phyloP scores from a whole-genome alignment of 2,329 filamentous ascomycete genomes.

The Fusarium sp. region DNA sequence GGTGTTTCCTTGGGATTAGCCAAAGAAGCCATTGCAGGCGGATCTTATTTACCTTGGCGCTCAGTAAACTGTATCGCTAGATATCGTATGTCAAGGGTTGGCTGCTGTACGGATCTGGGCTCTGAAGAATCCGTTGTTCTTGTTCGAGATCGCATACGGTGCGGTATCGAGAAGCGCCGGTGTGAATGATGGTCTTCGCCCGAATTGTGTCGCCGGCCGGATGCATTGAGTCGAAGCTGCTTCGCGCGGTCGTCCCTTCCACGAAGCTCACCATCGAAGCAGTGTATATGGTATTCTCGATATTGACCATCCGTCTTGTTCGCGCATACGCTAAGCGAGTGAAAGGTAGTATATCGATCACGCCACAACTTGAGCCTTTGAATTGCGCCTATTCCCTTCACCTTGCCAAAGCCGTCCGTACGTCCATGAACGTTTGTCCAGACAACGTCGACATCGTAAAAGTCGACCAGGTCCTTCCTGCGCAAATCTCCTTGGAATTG shows the following conservation, averaged over 20 bases:
- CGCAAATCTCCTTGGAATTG: conserved; percentile 63
- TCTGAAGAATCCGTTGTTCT: conserved; percentile 49
- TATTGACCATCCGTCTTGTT: conserved; percentile 60
- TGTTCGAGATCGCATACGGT: conserved; percentile 56
- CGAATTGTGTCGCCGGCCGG: conserved; percentile 56
- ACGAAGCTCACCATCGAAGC: conserved; percentile 61
- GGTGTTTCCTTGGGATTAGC: conserved; percentile 12
- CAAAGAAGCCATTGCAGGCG: conserved; percentile 11
- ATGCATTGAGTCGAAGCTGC: conserved; percentile 58
- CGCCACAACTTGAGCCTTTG: conserved; percentile 65
- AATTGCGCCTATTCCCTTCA: conserved; percentile 63
- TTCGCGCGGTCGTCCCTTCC: conserved; percentile 59
- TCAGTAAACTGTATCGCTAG: conserved; percentile 63
- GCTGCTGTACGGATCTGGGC: conserved; percentile 38
- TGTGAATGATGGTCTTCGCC: conserved; percentile 52
- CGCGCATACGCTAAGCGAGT: conserved; percentile 61
- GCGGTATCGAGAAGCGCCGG: conserved; percentile 58
- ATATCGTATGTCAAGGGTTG: conserved; percentile 58
- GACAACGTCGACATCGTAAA: conserved; percentile 64
- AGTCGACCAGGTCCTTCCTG: conserved; percentile 60
- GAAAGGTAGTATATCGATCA: conserved; percentile 60
- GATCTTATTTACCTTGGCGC: conserved; percentile 54
- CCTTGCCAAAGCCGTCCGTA: conserved; percentile 62
- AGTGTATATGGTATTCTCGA: conserved; percentile 61
- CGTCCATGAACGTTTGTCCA: conserved; percentile 64